phyloP scores from a whole-genome alignment of 1,284 basidiomycete species.

The Coniferiporia weirii region DNA sequence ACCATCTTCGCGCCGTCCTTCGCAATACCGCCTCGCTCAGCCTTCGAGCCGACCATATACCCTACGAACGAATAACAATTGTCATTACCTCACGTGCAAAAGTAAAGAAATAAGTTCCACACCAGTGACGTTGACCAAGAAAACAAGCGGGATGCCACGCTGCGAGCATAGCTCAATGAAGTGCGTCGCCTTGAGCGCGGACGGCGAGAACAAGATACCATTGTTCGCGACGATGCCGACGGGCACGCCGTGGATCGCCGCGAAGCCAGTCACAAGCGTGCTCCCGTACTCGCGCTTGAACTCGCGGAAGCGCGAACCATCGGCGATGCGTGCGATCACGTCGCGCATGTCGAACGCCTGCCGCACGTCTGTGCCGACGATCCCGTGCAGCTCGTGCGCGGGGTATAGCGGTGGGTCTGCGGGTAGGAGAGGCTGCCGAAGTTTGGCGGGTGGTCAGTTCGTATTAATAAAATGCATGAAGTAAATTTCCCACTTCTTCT shows the following conservation, averaged over 20 bases:
- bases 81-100: constrained; percentile 6
- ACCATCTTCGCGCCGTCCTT: constrained; percentile 99
- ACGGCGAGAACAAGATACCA: constrained; percentile 90
- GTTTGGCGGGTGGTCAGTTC: constrained; percentile 3
- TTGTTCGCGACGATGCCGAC: constrained; percentile 93
- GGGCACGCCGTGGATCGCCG: constrained; percentile 82
- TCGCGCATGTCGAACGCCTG: constrained; percentile 93
- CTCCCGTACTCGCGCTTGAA: constrained; percentile 94
- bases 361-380: constrained; percentile 84
- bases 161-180: constrained; percentile 95
- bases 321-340: constrained; percentile 86
- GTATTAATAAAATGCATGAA: background rate
- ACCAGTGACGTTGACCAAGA: constrained; percentile 91
- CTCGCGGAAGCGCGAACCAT: constrained; percentile 88
- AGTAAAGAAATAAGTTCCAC: constrained; percentile 15
- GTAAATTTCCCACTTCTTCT: background rate
- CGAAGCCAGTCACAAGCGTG: constrained; percentile 91
- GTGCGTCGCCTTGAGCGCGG: constrained; percentile 90
- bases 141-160: constrained; percentile 83
- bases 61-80: constrained; percentile 34
- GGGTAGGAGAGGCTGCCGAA: constrained; percentile 44
- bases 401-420: constrained; percentile 79
- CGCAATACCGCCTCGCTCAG: constrained; percentile 91
- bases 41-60: constrained; percentile 94
- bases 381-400: constrained; percentile 79